A percentile compares a stretch with the other conserved stretches of the same genome.
Evolutionary conservation across 2,329 filamentous ascomycete species (phyloP).

Genomic region (Thermothelomyces thermophilus): DNA sequence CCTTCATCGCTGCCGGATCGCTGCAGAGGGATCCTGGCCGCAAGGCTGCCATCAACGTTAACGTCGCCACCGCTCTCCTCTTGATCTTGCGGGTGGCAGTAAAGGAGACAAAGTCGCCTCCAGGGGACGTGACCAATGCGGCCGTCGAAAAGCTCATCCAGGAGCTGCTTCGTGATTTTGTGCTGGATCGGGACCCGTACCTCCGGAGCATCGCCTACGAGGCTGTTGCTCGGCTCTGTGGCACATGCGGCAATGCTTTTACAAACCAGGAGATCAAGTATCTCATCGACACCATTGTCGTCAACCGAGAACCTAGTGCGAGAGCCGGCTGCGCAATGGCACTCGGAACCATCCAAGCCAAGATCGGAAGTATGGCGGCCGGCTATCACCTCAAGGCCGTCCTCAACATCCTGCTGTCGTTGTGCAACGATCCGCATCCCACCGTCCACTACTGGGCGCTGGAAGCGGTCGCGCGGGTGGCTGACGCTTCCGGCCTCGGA

Average conservation of each 20-base stretch:
- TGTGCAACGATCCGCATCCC: slow-evolving; percentile 91
- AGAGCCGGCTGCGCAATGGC: slow-evolving; percentile 92
- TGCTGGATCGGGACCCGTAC: slow-evolving; percentile 77
- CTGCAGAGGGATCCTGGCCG: slow-evolving; percentile 81
- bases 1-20: slow-evolving; percentile 72
- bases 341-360: slow-evolving; percentile 85
- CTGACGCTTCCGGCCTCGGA: slow-evolving; percentile 85
- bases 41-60: slow-evolving; percentile 85
- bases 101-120: slow-evolving; percentile 66
- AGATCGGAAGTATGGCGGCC: slow-evolving; percentile 95
- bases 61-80: slow-evolving; percentile 75
- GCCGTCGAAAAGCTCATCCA: slow-evolving; percentile 81
- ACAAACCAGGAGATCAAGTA: slow-evolving; percentile 82
- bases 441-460: slow-evolving; percentile 95
- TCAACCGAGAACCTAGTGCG: slow-evolving; percentile 86
- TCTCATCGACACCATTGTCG: slow-evolving; percentile 87
- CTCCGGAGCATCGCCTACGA: slow-evolving; percentile 81
- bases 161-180: slow-evolving; percentile 63
- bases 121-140: slow-evolving; percentile 65
- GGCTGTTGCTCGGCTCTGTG: slow-evolving; percentile 80
- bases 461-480: slow-evolving; percentile 77
- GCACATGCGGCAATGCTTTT: slow-evolving; percentile 73
- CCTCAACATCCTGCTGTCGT: slow-evolving; percentile 93
- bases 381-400: slow-evolving; percentile 96
- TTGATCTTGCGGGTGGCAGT: slow-evolving; percentile 76